Percentiles rank a stretch among this genome's conserved stretches.
Conservation (phyloP, 768 basidiomycete species). For the Russula compacta region DNA sequence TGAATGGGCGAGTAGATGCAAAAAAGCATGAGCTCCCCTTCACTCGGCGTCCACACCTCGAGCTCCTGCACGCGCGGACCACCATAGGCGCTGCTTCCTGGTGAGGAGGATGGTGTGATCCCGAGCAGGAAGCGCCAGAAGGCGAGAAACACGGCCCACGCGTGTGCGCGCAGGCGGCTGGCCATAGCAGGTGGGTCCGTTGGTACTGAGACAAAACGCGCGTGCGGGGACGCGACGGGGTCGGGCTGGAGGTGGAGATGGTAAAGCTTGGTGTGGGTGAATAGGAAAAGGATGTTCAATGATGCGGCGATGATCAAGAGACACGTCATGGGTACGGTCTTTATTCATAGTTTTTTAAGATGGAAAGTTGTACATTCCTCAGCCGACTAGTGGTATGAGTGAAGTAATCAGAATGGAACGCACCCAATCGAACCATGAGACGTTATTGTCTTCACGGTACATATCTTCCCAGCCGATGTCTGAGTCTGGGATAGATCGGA, state of each 20-base stretch:
- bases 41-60: conserved; percentile 69
- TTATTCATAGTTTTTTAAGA: neutral
- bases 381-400: neutral
- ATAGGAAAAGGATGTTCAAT: conserved; percentile 56
- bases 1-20: conserved; percentile 75
- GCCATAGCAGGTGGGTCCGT: conserved; percentile 34
- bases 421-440: conserved; percentile 79
- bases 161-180: conserved; percentile 20
- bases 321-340: conserved; percentile 60
- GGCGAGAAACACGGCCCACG: conserved; percentile 45
- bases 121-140: conserved; percentile 64
- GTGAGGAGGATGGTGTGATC: conserved; percentile 34
- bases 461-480: conserved; percentile 76
- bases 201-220: conserved; percentile 51
- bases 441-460: conserved; percentile 53
- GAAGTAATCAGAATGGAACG: conserved; percentile 10
- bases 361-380: conserved; percentile 1
- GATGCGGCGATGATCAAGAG: conserved; percentile 46
- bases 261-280: conserved; percentile 61
- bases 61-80: conserved; percentile 57
- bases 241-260: conserved; percentile 55
- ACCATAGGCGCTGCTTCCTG: conserved; percentile 8
- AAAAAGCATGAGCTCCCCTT: conserved; percentile 61
- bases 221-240: conserved; percentile 60
- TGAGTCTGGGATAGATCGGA: conserved; percentile 48